Conservation (phyloP, 2,329 filamentous ascomycete species). For the Sclerotinia borealis region DNA sequence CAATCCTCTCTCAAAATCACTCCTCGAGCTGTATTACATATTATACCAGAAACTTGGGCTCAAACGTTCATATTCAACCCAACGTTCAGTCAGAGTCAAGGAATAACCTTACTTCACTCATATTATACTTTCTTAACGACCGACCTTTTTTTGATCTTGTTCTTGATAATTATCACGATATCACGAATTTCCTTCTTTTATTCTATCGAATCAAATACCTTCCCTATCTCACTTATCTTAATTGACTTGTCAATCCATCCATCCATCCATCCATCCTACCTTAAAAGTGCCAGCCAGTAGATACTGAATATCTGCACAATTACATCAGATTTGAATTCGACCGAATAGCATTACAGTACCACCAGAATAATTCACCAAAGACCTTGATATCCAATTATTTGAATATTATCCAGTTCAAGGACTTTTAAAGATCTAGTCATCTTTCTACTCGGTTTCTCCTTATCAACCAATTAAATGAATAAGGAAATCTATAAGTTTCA, state of each 20-base stretch:
- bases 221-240: not conserved
- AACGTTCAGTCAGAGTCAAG: not conserved
- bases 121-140: not conserved
- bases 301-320: slow-evolving; percentile 7
- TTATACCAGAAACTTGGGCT: not conserved
- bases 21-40: not conserved
- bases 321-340: slow-evolving; percentile 10
- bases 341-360: not conserved
- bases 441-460: not conserved
- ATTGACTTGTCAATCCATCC: not conserved
- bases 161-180: not conserved
- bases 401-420: not conserved
- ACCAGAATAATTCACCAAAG: not conserved
- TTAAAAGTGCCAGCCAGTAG: not conserved
- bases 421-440: not conserved
- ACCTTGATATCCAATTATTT: not conserved
- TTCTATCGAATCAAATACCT: not conserved
- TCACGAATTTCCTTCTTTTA: not conserved
- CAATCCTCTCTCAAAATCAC: not conserved
- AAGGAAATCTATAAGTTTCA: not conserved
- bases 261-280: not conserved
- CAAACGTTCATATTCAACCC: not conserved
- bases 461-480: not conserved
- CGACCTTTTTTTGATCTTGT: not conserved
- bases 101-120: not conserved